Base-by-base conservation (phyloP, 805 yeast genomes). In the Lipomyces chichibuensis region DNA sequence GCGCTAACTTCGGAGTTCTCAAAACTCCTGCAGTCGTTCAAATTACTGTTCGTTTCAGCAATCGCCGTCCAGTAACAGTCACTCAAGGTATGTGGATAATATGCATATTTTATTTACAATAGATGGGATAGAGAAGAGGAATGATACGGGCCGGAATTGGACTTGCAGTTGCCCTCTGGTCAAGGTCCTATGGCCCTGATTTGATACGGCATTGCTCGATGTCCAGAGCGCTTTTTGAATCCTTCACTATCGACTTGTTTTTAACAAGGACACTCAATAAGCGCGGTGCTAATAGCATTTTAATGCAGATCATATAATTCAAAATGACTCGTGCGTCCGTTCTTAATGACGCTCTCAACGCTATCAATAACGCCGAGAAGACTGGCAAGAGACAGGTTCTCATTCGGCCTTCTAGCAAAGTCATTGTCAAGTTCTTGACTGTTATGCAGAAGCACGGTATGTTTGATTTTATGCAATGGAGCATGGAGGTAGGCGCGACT, bases 381-480 rank as follows among this genome's bases (percentile, higher is more conserved):
- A 89, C 97, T 84, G 98, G 98, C 84, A 93, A 93, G 88, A 91
- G 98, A 86, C 98, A 93, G 87, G 98, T 93, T 79, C 84, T 93
- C 82, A 90, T 93, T 85, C 91, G 97, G 88, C 98, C 98, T 76
- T 92, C 98, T 64, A 93, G 97, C 81, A 93, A 93, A 90, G 98
- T 93, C 79, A 92, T 93, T 86, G 88, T 93, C 89, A 93, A 92
- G 85, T 93, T 92, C 86, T 87, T 93, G 83, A 87, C 91, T 80
- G 98, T 93, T 78, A 92, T 93, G 91, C 98, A 93, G 87, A 92
- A 87, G 85, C 98, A 93, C 84, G 97, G 97, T 84, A 83, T 76
- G 87, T 84, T n/a, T 14, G 43, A 27, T 8, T 57, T n/a, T 43
- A 43, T 43, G 6, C 49, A 43, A 37, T 13, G n/a, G 3, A 9